Base-by-base conservation (phyloP, 768 basidiomycete genomes). In the Suillus subaureus region DNA sequence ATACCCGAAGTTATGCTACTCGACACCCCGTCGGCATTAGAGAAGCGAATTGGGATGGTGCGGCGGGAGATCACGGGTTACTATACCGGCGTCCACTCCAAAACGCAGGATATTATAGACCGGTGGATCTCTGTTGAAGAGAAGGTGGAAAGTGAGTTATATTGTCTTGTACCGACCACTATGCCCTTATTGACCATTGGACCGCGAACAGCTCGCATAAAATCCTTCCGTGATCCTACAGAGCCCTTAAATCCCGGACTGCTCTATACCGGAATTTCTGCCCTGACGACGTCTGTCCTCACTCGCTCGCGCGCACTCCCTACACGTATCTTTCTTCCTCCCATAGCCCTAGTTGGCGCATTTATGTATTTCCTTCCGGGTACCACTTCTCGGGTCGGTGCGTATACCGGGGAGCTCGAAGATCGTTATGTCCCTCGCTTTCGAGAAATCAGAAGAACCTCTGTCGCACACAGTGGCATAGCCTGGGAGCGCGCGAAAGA, bases 191-290 rank as follows among this genome's bases (percentile, higher is more conserved):
- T 47, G 51, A 11, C 16, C 18, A 12, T 63, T 31, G 45, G 43
- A 8, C 13, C 18, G 6, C 23, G 13, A 18, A 21, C 21, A 97
- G 96, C 82, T 66, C 89, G 94, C 68, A 81, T 98, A 39, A 95
- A 95, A 76, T 85, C 90, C 7, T 85, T 99, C 70, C 79, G 94
- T 16, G 89, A 93, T 0, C 84, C 89, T 0, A 83, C 90, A 62
- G 97, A 98, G 78, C 82, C 89, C 1, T 85, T 97, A 35, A 94
- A 90, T 12, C 96, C 96, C 1, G 94, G 92, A n/a, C 72, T 91
- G 6, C 88, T 98, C 62, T 98, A 97, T 80, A 90, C 93, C 55
- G 93, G 94, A 58, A 85, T 99, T 58, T 89, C 94, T 3, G 88
- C 94, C 16, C 87, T 99, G 57, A 91, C 92, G 4, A 94, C 92